phyloP scores from a whole-genome alignment of 306 rosid species.

The Adenanthera pavonina region DNA sequence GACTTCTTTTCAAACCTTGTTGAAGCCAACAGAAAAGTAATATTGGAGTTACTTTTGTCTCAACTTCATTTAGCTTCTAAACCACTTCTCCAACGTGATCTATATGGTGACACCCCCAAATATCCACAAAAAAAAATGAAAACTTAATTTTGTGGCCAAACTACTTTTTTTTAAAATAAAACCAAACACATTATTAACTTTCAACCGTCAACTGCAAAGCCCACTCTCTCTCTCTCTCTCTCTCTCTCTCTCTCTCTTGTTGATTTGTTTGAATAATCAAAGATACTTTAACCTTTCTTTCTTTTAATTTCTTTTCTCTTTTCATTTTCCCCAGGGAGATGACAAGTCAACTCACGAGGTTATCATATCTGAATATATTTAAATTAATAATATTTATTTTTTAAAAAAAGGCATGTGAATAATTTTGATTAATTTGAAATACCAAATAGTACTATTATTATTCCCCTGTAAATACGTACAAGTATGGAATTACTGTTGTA shows the following conservation, averaged over 20 bases:
- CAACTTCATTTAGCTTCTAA: no score
- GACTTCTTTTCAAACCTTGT: no score
- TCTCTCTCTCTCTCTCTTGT: background rate
- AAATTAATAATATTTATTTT: background rate
- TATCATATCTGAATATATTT: background rate
- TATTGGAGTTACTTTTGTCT: no score
- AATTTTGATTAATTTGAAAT: background rate
- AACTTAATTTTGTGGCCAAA: no score
- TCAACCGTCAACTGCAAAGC: conserved; percentile 10
- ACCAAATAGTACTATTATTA: background rate
- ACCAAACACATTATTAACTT: background rate
- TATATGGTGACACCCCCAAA: no score
- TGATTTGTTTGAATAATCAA: conserved; percentile 9
- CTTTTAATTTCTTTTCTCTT: background rate
- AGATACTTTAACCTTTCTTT: background rate
- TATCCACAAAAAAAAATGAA: no score
- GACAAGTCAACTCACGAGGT: background rate
- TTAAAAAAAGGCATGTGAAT: no score
- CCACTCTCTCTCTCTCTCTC: background rate
- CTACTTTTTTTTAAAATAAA: no score
- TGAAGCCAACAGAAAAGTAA: no score
- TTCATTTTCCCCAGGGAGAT: background rate
- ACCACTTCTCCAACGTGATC: no score
- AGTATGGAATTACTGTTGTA: no score
- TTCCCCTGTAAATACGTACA: background rate